These are phyloP conservation scores for Paramecium primaurelia DNA, from an alignment of 73 alveolate species.

Conservation along the genomic window DNA sequence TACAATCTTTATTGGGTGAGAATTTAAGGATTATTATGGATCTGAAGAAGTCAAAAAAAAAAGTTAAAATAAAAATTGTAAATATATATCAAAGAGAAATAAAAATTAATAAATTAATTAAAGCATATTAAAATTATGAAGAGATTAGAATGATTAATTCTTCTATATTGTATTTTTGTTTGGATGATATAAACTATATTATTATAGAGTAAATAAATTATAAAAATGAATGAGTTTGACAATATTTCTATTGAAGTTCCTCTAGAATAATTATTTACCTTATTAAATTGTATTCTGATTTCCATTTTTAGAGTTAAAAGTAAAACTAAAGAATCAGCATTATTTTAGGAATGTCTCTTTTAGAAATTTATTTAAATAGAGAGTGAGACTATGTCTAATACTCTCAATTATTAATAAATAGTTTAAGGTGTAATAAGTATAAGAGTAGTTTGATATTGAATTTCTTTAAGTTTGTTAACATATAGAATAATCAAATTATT, in stretches of 20 bases:
- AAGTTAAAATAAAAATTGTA: no score
- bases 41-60: no score
- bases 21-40: no score
- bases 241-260: not conserved
- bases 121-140: no score
- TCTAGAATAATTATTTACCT: not conserved
- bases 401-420: not conserved
- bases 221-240: not conserved
- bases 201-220: not conserved
- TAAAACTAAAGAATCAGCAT: no score
- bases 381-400: not conserved
- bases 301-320: not conserved
- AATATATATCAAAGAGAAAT: no score
- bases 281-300: not conserved
- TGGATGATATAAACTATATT: no score
- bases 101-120: no score
- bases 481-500: not conserved
- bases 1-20: no score
- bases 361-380: no score
- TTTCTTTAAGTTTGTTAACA: not conserved
- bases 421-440: not conserved
- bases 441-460: not conserved
- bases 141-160: not conserved
- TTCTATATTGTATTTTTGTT: not conserved
- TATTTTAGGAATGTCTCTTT: no score